phyloP scores from a whole-genome alignment of 768 basidiomycete species.

The Paxillus ammoniavirescens region DNA sequence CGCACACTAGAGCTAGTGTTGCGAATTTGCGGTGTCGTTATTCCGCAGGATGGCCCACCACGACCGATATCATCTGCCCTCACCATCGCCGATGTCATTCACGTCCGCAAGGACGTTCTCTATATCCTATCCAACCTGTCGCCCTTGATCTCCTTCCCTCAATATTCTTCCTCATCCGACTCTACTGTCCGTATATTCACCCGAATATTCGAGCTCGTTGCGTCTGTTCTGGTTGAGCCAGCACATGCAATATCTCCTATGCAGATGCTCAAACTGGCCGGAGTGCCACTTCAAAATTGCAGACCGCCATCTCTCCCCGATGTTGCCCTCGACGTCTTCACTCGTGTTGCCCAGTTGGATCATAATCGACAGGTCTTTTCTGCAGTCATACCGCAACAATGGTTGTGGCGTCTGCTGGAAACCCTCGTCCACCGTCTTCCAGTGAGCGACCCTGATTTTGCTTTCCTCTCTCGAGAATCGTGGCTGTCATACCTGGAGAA shows the following conservation, averaged over 20 bases:
- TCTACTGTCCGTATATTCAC: constrained; percentile 48
- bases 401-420: constrained; percentile 62
- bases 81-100: constrained; percentile 68
- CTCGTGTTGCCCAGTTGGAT: constrained; percentile 75
- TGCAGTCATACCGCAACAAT: constrained; percentile 52
- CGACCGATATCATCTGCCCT: constrained; percentile 55
- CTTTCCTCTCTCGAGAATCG: constrained; percentile 56
- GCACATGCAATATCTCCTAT: constrained; percentile 64
- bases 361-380: constrained; percentile 74
- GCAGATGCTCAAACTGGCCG: constrained; percentile 53
- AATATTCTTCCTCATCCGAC: constrained; percentile 37
- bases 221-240: constrained; percentile 75
- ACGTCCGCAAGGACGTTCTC: constrained; percentile 75
- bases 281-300: constrained; percentile 38
- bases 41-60: constrained; percentile 28
- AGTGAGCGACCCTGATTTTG: constrained; percentile 70
- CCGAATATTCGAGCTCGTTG: constrained; percentile 62
- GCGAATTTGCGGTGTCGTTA: constrained; percentile 59
- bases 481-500: constrained; percentile 85
- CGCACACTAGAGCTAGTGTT: constrained; percentile 65
- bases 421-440: constrained; percentile 84
- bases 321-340: constrained; percentile 80
- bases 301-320: constrained; percentile 66
- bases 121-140: constrained; percentile 66
- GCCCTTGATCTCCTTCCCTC: constrained; percentile 47